Percentiles rank a stretch among this genome's conserved stretches.
phyloP scores from a whole-genome alignment of 306 rosid genomes.

The Castanea sativa region DNA sequence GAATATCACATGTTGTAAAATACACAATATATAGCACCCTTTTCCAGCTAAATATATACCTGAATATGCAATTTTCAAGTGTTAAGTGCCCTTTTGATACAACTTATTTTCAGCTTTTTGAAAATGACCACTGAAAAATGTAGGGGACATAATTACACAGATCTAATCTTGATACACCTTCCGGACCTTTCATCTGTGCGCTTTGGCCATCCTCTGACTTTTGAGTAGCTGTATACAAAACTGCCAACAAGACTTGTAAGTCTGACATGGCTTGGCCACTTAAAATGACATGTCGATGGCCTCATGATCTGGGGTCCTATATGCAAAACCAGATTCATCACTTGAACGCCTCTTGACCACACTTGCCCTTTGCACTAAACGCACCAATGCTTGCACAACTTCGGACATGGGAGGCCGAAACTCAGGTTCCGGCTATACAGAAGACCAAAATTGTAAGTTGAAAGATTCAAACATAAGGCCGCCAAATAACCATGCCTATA shows the following conservation, averaged over 20 bases:
- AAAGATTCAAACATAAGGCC: background rate
- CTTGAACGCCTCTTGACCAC: constrained; percentile 78
- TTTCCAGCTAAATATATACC: constrained; percentile 39
- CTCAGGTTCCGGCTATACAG: constrained; percentile 78
- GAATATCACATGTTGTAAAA: background rate
- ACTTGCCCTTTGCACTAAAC: constrained; percentile 87
- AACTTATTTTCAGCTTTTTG: too few species aligned
- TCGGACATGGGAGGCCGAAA: constrained; percentile 98
- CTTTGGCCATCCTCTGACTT: constrained; percentile 18
- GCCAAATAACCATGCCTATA: too few species aligned
- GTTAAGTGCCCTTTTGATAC: background rate
- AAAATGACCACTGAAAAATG: constrained; percentile 30
- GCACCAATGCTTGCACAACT: constrained; percentile 93
- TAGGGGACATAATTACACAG: constrained; percentile 46
- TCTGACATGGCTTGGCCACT: constrained; percentile 15
- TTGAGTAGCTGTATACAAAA: constrained; percentile 42
- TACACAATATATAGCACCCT: constrained; percentile 32
- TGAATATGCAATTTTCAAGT: constrained; percentile 24
- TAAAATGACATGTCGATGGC: constrained; percentile 64
- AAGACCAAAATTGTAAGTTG: background rate
- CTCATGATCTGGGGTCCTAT: constrained; percentile 83
- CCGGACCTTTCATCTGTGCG: constrained; percentile 25
- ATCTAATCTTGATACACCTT: constrained; percentile 19
- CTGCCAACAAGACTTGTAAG: constrained; percentile 7
- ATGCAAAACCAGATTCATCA: constrained; percentile 76